phyloP scores from a whole-genome alignment of 306 rosid genomes.

The Rosa rugosa region DNA sequence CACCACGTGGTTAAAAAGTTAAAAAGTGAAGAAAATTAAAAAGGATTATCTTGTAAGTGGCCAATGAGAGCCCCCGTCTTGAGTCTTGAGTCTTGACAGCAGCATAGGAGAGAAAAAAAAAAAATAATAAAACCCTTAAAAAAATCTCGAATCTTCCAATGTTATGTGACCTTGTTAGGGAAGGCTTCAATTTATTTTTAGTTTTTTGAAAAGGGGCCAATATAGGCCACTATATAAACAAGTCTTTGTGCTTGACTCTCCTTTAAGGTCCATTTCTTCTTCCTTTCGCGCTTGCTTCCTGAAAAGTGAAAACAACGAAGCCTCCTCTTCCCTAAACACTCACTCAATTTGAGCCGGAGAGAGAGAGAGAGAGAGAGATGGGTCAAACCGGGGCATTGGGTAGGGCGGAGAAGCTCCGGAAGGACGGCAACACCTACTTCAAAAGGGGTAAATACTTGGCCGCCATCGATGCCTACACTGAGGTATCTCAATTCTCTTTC shows the following conservation, averaged over 20 bases:
- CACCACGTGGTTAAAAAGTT: too few relatives aligned
- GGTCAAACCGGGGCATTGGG: constrained; percentile 41
- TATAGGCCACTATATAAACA: background rate
- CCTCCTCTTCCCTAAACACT: background rate
- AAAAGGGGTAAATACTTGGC: constrained; percentile 75
- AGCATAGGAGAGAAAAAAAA: background rate
- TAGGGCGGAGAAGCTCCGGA: constrained; percentile 65
- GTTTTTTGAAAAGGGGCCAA: background rate
- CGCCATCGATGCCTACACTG: constrained; percentile 93
- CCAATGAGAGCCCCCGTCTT: too few relatives aligned
- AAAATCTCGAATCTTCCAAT: background rate
- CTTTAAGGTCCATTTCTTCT: background rate
- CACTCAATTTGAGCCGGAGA: background rate
- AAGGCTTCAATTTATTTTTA: background rate
- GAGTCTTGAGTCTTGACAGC: too few relatives aligned
- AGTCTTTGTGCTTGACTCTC: background rate
- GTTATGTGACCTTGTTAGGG: background rate
- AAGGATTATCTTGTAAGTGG: background rate
- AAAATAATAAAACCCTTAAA: background rate
- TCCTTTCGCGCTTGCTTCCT: background rate
- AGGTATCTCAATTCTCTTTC: constrained; percentile 38
- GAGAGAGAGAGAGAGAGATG: constrained; percentile 30
- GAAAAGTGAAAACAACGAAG: background rate
- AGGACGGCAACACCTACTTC: constrained; percentile 75
- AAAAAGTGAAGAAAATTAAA: background rate